Evolutionary conservation across 1,139 yeast genomes (phyloP).

Genomic region (Kurtzmaniella quercitrusa): DNA sequence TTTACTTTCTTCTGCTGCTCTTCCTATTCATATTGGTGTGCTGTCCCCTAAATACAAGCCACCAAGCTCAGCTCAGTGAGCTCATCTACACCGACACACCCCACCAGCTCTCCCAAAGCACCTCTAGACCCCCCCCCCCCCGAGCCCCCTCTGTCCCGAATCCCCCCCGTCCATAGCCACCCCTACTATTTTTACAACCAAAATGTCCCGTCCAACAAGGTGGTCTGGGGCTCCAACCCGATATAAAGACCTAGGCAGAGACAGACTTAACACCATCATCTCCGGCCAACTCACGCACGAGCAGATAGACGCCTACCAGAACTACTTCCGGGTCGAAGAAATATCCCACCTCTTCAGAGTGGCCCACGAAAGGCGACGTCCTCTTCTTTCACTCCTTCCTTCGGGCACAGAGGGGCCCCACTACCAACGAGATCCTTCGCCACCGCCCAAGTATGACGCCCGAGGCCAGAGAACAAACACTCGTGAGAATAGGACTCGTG

Average conservation of each 20-base stretch:
- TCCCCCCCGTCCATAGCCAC: background rate
- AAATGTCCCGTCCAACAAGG: conserved; percentile 20
- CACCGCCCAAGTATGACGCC: conserved; percentile 87
- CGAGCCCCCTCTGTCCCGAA: too few species aligned
- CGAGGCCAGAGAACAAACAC: conserved; percentile 84
- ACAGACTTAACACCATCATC: conserved; percentile 36
- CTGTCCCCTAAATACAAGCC: too few species aligned
- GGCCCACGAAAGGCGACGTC: conserved; percentile 50
- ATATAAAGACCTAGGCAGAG: conserved; percentile 24
- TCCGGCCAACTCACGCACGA: conserved; percentile 69
- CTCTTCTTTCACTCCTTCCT: conserved; percentile 34
- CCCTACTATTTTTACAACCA: background rate
- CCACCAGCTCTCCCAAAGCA: too few species aligned
- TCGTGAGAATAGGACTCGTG: conserved; percentile 61
- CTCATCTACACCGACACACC: too few species aligned
- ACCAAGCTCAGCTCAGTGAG: too few species aligned
- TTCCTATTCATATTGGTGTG: too few species aligned
- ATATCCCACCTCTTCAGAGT: conserved; percentile 44
- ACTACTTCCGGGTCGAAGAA: conserved; percentile 74
- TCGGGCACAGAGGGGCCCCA: conserved; percentile 28
- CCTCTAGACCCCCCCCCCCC: too few species aligned
- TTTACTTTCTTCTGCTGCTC: too few species aligned
- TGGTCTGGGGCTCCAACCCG: conserved; percentile 44
- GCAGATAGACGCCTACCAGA: conserved; percentile 79
- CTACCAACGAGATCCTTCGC: conserved; percentile 68